Percentiles rank a stretch among this genome's conserved stretches.
Conservation (phyloP, 164 flowering plant species). For the Aristolochia californica region DNA sequence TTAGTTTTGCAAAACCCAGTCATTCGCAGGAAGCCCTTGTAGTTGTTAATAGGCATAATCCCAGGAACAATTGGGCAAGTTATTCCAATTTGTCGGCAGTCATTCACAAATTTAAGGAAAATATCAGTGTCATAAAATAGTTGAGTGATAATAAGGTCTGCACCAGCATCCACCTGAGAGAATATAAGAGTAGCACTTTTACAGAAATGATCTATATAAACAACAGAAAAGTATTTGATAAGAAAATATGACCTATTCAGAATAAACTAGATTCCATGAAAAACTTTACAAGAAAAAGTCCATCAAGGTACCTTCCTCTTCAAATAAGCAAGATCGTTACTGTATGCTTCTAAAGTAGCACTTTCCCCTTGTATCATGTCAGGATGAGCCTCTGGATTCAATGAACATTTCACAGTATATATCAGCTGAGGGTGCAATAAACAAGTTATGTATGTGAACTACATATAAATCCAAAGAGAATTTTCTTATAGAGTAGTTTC, state of each 20-base stretch:
- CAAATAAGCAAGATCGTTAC: constrained; percentile 69
- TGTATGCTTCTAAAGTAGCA: constrained; percentile 58
- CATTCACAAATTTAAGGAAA: constrained; percentile 88
- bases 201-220: background rate
- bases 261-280: background rate
- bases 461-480: too few relatives aligned
- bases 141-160: constrained; percentile 89
- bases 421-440: background rate
- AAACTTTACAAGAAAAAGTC: background rate
- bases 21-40: constrained; percentile 90
- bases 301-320: constrained; percentile 55
- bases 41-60: constrained; percentile 95
- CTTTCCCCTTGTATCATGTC: constrained; percentile 64
- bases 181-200: background rate
- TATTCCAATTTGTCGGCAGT: constrained; percentile 93
- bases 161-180: constrained; percentile 89
- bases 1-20: constrained; percentile 94
- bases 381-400: constrained; percentile 85
- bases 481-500: too few relatives aligned
- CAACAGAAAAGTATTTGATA: background rate
- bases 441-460: background rate
- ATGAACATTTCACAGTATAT: background rate
- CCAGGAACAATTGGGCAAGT: constrained; percentile 97
- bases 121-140: constrained; percentile 89
- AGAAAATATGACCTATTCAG: background rate